Base-by-base conservation (phyloP, 2,329 filamentous ascomycete species). In the Penicillium sclerotigenum region DNA sequence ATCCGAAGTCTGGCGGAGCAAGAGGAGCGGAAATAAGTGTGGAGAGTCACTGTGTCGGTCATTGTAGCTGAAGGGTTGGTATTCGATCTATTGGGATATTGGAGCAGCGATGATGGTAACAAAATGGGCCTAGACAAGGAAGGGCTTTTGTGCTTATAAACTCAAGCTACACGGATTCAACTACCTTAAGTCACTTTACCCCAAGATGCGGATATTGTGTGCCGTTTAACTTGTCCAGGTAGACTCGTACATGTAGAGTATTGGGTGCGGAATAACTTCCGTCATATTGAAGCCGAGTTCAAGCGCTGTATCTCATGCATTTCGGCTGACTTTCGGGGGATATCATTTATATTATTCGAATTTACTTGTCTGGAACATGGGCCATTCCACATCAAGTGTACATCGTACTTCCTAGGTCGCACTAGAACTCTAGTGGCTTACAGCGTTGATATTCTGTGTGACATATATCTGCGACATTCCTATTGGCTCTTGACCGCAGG, bases 11-110 rank as follows among this genome's bases (percentile, higher is more conserved):
- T 81, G 0, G 80, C 83, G 1, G 83, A 82, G 72, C 83, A 87
- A 16, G 83, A 86, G 46, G 84, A 87, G 59, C 82, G 78, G 71
- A 82, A 86, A 73, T 85, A 87, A 58, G 78, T 81, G 73, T 87
- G 80, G 10, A 87, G 79, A 2, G 68, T 71, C 45, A 71, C 54
- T 58, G 57, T 59, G 34, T 59, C 54, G 48, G 62, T 18, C 61
- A 65, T 71, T 56, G 52, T 63, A 14, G 9, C 22, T 42, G 51
- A 16, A 42, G 31, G 18, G 47, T 34, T n/a, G 29, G 22, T 33
- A 16, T 11, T 43, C 11, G 37, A 31, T 37, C 16, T 41, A 37
- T 36, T 36, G 13, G 2, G 36, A 34, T 26, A 18, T 31, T 36
- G 37, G 14, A 16, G n/a, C 29, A 13, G 22, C 6, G 4, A 9